Base-by-base conservation (phyloP, 495 filamentous ascomycete genomes). In the Hamigera avellanea region DNA sequence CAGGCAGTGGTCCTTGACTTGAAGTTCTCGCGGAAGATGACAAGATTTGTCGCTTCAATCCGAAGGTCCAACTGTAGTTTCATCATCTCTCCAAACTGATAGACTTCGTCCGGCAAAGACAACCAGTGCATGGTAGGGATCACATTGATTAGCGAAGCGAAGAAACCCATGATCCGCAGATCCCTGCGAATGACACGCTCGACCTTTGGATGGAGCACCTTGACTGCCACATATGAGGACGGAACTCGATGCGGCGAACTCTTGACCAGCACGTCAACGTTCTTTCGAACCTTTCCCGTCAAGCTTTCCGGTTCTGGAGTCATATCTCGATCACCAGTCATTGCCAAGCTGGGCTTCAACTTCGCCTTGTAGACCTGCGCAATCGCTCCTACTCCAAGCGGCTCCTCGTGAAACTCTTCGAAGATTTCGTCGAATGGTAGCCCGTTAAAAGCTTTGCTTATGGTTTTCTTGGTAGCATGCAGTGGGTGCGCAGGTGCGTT, bases 31-130 rank as follows among this genome's bases (percentile, higher is more conserved):
- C 93, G 81, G 64, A 99, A 99, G 16, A 78, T 77, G 12, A 76
- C 75, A 3, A 99, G 66, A 43, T 99, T 99, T 6, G 87, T 77
- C 1, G 85, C 78, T 50, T 99, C 93, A 37, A 99, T 99, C 25
- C 93, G 81, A 12, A 99, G 67, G 60, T 99, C 93, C 10, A 99
- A 67, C 42, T 99, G 93, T 14, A 96, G 64, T 46, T 81, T 80
- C 93, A 99, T 99, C 93, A 99, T 99, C 50, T 89, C 81, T 8
- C 86, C 89, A 47, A 99, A 99, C 52, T 95, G 87, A 14, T 66
- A 53, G 17, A 95, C 93, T 54, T 99, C 93, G 47, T 94, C 87
- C 1, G 93, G 93, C 23, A 99, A 76, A 2, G 89, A 95, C 13
- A 99, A 67, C 93, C 93, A 99, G 51, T 99, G 83, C 54, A 99